Evolutionary conservation across 768 basidiomycete species (phyloP), one percentile per base, ranked within the genome.

Genomic region (Suillus weaverae): DNA sequence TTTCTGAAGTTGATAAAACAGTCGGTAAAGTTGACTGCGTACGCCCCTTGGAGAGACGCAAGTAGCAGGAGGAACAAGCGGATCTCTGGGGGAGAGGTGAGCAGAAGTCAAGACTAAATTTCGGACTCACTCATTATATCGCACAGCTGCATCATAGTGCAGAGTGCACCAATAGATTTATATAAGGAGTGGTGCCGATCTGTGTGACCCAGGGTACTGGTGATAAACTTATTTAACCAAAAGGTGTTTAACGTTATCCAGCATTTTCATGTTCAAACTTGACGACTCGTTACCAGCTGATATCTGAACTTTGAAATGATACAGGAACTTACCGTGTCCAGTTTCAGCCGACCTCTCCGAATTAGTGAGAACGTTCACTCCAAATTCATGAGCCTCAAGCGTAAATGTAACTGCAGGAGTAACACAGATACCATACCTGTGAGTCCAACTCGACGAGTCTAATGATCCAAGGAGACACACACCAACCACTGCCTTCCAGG

Each of bases 1-100:
- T 56, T 0, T 67, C 68, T 54, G 10, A 68, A 51, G 11, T 62
- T 13, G 26, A 1, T 3, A 0, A 75, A 62, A 33, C 72, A 72
- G n/a, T 65, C 64, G 2, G 60, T 9, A 57, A 70, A 43, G 33
- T 72, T 60, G 1, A 18, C 36, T n/a, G 55, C 55, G 22, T 22
- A 5, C 7, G 55, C 35, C 14, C 55, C 55, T 56, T 2, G 7
- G n/a, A 56, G 35, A 22, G 10, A 36, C 6, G 14, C 4, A 13
- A 36, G n/a, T 4, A 56, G 8, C n/a, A 55, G 6, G 3, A 56
- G 1, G 7, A 22, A 56, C 6, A 55, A 14, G 22, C 22, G 55
- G 14, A 22, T 56, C 55, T 22, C 55, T 56, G 35, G 32, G n/a
- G 16, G 55, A 56, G 36, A 16, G 14, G 35, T 56, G 55, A 56